Conservation (phyloP, 1,139 yeast genomes). For the Debaryomyces psychrophilus region DNA sequence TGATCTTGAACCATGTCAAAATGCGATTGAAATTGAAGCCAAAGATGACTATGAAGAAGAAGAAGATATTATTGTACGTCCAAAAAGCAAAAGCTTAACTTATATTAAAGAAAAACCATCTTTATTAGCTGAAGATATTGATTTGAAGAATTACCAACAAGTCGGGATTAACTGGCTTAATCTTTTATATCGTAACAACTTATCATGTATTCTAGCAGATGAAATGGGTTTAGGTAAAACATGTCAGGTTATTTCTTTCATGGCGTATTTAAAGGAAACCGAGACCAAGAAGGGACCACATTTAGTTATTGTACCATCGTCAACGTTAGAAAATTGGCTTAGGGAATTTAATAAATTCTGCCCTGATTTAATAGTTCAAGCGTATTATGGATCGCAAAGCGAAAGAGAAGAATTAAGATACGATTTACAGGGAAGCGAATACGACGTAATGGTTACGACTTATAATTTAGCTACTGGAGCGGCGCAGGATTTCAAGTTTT, state of each 20-base stretch:
- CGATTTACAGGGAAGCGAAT: slow-evolving; percentile 62
- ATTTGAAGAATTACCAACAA: slow-evolving; percentile 85
- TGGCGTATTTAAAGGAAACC: slow-evolving; percentile 92
- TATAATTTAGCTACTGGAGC: slow-evolving; percentile 90
- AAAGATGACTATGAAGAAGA: slow-evolving; percentile 36
- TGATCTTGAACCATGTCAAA: slow-evolving; percentile 21
- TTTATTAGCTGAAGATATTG: slow-evolving; percentile 62
- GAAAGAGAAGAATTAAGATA: slow-evolving; percentile 87
- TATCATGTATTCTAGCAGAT: slow-evolving; percentile 95
- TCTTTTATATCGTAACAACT: slow-evolving; percentile 69
- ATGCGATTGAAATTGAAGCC: slow-evolving; percentile 32
- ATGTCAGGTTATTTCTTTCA: slow-evolving; percentile 94
- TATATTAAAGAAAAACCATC: slow-evolving; percentile 76
- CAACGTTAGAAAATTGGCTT: slow-evolving; percentile 96
- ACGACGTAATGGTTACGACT: slow-evolving; percentile 92
- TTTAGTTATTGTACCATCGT: slow-evolving; percentile 90
- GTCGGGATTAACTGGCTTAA: slow-evolving; percentile 95
- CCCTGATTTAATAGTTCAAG: slow-evolving; percentile 79
- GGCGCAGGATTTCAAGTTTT: slow-evolving; percentile 76
- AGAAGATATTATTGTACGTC: slow-evolving; percentile 29
- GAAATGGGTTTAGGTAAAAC: slow-evolving; percentile 99
- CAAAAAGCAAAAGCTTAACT: slow-evolving; percentile 28
- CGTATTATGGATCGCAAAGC: slow-evolving; percentile 85
- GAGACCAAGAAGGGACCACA: slow-evolving; percentile 97
- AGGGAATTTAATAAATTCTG: slow-evolving; percentile 91